phyloP scores from a whole-genome alignment of 2,329 filamentous ascomycete genomes.

The Epichloe gansuensis region DNA sequence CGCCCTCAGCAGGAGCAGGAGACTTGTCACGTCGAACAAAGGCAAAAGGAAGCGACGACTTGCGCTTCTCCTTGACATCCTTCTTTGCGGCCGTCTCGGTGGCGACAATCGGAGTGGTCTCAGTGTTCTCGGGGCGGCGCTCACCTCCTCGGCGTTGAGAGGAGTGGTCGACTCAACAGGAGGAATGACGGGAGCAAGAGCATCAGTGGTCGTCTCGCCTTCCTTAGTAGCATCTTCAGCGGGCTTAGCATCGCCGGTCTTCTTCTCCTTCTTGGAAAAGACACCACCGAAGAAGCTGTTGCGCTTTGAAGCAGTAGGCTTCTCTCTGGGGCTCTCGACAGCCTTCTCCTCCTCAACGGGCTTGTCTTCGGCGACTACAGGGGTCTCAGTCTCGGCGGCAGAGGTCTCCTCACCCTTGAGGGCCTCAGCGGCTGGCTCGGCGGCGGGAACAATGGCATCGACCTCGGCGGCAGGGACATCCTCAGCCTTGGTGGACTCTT shows the following conservation, averaged over 20 bases:
- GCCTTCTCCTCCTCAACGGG: slow-evolving; percentile 27
- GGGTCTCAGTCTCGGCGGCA: slow-evolving; percentile 22
- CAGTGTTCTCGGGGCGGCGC: slow-evolving; percentile 35
- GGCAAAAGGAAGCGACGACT: slow-evolving; percentile 64
- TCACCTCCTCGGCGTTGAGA: slow-evolving; percentile 44
- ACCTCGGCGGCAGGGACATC: slow-evolving; percentile 21
- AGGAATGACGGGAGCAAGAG: slow-evolving; percentile 46
- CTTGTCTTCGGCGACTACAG: slow-evolving; percentile 18
- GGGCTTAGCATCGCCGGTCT: slow-evolving; percentile 39
- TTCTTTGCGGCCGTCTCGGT: slow-evolving; percentile 45
- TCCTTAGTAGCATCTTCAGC: slow-evolving; percentile 28
- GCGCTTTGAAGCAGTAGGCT: slow-evolving; percentile 40
- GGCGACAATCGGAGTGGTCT: slow-evolving; percentile 32
- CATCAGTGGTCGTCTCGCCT: slow-evolving; percentile 31
- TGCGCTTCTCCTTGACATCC: slow-evolving; percentile 69
- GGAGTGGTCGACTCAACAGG: slow-evolving; percentile 46
- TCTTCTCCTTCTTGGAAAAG: slow-evolving; percentile 47
- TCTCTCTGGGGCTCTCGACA: slow-evolving; percentile 31
- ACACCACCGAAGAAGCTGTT: slow-evolving; percentile 42
- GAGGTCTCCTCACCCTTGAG: slow-evolving; percentile 23
- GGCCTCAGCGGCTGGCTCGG: slow-evolving; percentile 23
- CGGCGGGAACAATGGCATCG: slow-evolving; percentile 22
- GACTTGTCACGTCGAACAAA: slow-evolving; percentile 66
- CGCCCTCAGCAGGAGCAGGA: slow-evolving; percentile 46
- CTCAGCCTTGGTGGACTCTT: slow-evolving; percentile 25